Evolutionary conservation across 768 basidiomycete genomes (phyloP).

Genomic region (Mycena latifolia): DNA sequence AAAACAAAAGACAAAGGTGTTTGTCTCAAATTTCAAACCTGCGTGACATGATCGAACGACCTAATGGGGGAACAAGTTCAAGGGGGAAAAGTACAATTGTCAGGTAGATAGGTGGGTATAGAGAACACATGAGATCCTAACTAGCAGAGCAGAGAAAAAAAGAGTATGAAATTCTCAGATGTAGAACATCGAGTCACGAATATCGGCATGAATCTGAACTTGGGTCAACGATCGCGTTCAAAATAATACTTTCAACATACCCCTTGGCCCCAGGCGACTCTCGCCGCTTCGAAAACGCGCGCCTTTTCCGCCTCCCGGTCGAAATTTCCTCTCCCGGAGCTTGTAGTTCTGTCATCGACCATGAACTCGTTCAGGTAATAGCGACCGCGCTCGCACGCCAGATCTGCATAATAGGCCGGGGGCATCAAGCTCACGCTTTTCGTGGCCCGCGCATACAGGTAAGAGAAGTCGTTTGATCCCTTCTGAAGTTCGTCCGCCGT

Average conservation of each 20-base stretch:
- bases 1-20: too few species aligned
- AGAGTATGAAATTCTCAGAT: too few species aligned
- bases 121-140: background rate
- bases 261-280: conserved; percentile 65
- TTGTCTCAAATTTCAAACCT: too few species aligned
- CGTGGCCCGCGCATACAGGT: conserved; percentile 86
- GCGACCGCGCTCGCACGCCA: conserved; percentile 85
- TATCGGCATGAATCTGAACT: conserved; percentile 63
- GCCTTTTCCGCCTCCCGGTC: conserved; percentile 54
- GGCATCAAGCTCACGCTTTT: conserved; percentile 87
- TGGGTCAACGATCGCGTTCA: background rate
- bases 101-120: too few species aligned
- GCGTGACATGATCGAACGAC: background rate
- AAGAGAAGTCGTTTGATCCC: conserved; percentile 76
- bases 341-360: conserved; percentile 62
- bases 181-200: conserved; percentile 82
- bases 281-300: conserved; percentile 59
- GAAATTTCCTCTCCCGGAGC: conserved; percentile 44
- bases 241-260: conserved; percentile 45
- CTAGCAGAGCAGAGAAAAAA: too few species aligned
- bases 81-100: too few species aligned
- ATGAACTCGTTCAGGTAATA: conserved; percentile 83
- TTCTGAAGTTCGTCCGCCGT: conserved; percentile 79
- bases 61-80: background rate
- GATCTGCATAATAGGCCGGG: conserved; percentile 78